These are phyloP conservation scores for Penstemon eatonii DNA, from an alignment of 257 asterid genomes.

Conservation along the genomic window DNA sequence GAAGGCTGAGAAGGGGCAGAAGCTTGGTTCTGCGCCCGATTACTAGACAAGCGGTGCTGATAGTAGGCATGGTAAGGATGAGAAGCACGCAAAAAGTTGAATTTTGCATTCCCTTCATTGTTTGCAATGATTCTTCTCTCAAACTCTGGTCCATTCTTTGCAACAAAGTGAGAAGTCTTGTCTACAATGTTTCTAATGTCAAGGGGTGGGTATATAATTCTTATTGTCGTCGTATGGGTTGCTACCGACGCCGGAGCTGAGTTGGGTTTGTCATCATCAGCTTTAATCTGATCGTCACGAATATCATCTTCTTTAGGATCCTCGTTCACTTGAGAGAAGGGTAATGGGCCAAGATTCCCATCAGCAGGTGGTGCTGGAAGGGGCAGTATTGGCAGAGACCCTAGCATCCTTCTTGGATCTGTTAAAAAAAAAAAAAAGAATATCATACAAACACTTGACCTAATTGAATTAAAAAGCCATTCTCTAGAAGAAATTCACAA, in stretches of 20 bases:
- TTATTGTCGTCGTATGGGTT: constrained; percentile 76
- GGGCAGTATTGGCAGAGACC: constrained; percentile 63
- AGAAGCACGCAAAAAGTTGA: constrained; percentile 26
- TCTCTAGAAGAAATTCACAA: too few relatives aligned
- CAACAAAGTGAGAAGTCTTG: constrained; percentile 83
- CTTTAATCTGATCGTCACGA: constrained; percentile 39
- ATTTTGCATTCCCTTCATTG: constrained; percentile 81
- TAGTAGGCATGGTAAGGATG: constrained; percentile 93
- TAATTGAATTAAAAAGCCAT: too few relatives aligned
- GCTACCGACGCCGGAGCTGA: constrained; percentile 53
- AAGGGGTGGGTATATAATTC: constrained; percentile 85
- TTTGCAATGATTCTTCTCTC: constrained; percentile 72
- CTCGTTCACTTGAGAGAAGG: constrained; percentile 48
- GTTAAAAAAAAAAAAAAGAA: constrained; percentile 7
- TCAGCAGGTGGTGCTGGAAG: constrained; percentile 77
- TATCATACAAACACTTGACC: not conserved
- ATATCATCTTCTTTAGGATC: constrained; percentile 28
- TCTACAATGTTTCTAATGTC: constrained; percentile 83
- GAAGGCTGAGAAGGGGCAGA: constrained; percentile 31
- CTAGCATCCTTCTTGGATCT: constrained; percentile 51
- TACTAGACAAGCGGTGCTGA: constrained; percentile 83
- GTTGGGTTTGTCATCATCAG: constrained; percentile 20
- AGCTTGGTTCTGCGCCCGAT: constrained; percentile 64
- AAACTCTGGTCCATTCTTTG: constrained; percentile 78
- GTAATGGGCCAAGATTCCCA: constrained; percentile 63